Conservation (phyloP, 106 monocot species). For the Apostasia shenzhenica region DNA sequence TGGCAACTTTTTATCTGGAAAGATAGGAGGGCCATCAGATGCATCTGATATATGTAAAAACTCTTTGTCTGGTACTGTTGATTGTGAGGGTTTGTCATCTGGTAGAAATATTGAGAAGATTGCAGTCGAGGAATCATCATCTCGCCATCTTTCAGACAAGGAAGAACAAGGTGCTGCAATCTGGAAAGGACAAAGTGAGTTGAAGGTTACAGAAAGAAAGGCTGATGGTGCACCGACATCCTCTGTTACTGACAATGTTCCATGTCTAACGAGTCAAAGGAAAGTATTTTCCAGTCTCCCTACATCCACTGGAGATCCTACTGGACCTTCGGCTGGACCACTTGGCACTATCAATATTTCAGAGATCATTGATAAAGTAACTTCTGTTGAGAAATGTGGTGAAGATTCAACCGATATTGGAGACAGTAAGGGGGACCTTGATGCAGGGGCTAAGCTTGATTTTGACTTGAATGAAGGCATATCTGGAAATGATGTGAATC, state of each 20-base stretch:
- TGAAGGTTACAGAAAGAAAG: not conserved
- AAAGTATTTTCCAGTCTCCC: not conserved
- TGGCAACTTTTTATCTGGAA: slow-evolving; percentile 5
- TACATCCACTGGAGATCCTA: slow-evolving; percentile 5
- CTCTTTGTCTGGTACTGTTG: slow-evolving; percentile 1
- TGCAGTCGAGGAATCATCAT: slow-evolving; percentile 5
- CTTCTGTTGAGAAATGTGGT: not conserved
- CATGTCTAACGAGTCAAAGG: slow-evolving; percentile 8
- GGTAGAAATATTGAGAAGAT: slow-evolving; percentile 12
- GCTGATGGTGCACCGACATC: slow-evolving; percentile 7
- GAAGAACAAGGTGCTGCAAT: not conserved
- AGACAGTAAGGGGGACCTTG: slow-evolving; percentile 15
- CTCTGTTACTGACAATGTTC: slow-evolving; percentile 8
- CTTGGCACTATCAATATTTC: not conserved
- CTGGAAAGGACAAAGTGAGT: slow-evolving; percentile 2
- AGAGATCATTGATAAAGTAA: slow-evolving; percentile 15
- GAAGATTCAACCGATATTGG: not conserved
- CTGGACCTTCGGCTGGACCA: not conserved
- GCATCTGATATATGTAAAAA: slow-evolving; percentile 7
- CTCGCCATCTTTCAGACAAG: not conserved
- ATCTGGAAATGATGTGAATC: slow-evolving; percentile 32
- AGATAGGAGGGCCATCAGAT: not conserved
- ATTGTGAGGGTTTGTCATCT: not conserved
- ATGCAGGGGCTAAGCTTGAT: slow-evolving; percentile 23
- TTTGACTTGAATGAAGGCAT: slow-evolving; percentile 81